phyloP scores from a whole-genome alignment of 1,139 yeast genomes.

The Taphrina pruni region DNA sequence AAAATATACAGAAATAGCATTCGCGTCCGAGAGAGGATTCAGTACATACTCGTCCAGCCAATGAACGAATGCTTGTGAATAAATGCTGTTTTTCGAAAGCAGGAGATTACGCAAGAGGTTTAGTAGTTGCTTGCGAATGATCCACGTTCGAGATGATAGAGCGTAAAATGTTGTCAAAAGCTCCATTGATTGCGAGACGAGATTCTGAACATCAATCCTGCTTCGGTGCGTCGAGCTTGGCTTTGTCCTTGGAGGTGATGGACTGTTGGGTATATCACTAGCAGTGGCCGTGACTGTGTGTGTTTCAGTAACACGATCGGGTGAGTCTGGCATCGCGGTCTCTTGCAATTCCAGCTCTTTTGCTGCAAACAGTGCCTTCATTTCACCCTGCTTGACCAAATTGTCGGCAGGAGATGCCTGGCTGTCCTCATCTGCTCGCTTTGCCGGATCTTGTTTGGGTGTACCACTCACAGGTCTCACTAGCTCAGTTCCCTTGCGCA shows the following conservation, averaged over 20 bases:
- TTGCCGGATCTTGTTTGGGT: constrained; percentile 9
- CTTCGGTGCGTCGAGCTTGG: constrained; percentile 1
- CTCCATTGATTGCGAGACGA: constrained; percentile 35
- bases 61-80: constrained; percentile 9
- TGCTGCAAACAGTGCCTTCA: constrained; percentile 12
- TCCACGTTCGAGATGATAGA: constrained; percentile 28
- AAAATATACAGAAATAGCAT: constrained; percentile 12
- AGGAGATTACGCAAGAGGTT: constrained; percentile 24
- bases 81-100: constrained; percentile 30
- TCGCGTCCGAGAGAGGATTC: constrained; percentile 9
- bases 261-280: background rate
- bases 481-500: constrained; percentile 8
- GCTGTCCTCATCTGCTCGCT: background rate
- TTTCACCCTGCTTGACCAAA: background rate
- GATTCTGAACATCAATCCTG: constrained; percentile 23
- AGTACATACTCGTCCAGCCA: constrained; percentile 24
- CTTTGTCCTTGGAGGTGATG: background rate
- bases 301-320: background rate
- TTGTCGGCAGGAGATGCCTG: background rate
- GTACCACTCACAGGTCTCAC: background rate
- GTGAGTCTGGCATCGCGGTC: background rate
- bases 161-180: constrained; percentile 28
- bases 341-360: background rate
- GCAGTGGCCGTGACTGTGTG: background rate
- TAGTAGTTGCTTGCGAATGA: constrained; percentile 33